These are phyloP conservation scores for Pestalotiopsis sp. DNA, from an alignment of 2,329 filamentous ascomycete genomes.

Conservation along the genomic window DNA sequence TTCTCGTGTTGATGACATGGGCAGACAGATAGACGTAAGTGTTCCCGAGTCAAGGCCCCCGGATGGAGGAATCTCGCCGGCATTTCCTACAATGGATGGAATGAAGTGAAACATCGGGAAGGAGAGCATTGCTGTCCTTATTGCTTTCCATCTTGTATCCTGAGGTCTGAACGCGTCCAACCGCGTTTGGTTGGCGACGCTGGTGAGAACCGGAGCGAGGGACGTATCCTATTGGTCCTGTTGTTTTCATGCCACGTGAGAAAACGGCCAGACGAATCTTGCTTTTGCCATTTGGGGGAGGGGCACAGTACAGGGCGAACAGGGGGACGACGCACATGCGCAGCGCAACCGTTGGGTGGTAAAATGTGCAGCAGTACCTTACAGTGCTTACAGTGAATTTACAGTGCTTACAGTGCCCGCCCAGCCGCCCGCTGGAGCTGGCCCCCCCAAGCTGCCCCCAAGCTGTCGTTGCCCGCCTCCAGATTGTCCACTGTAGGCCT, in stretches of 20 bases:
- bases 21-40: neutral
- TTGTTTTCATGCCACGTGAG: slow-evolving; percentile 11
- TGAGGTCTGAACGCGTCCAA: slow-evolving; percentile 6
- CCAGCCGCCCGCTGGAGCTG: neutral
- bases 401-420: neutral
- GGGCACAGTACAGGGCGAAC: neutral
- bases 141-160: neutral
- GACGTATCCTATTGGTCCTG: neutral
- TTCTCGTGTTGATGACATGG: neutral
- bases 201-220: neutral
- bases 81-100: slow-evolving; percentile 2
- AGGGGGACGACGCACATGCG: neutral
- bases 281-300: neutral
- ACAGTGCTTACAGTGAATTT: neutral
- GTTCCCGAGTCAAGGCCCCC: neutral
- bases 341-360: neutral
- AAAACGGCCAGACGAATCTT: neutral
- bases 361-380: neutral
- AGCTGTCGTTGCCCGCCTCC: neutral
- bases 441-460: neutral
- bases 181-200: slow-evolving; percentile 10
- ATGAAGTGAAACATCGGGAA: slow-evolving; percentile 10
- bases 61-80: neutral
- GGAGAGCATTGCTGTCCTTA: slow-evolving; percentile 6
- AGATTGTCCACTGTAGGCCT: neutral